A percentile compares a stretch with the other conserved stretches of the same genome.
phyloP scores from a whole-genome alignment of 495 filamentous ascomycete species.

The Tuber calosporum region DNA sequence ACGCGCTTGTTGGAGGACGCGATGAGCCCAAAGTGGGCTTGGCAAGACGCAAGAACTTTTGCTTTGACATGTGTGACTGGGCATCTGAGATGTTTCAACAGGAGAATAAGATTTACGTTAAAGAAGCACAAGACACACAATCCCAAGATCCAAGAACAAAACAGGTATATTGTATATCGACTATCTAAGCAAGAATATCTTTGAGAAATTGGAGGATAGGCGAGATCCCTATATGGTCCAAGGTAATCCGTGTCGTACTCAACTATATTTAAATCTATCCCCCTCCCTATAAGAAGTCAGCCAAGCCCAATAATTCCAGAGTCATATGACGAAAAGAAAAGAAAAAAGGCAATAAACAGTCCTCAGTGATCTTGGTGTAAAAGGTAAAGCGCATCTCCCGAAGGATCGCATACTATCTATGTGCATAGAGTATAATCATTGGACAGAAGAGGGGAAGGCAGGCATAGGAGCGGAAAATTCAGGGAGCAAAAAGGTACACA shows the following conservation, averaged over 20 bases:
- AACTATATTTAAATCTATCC: background rate
- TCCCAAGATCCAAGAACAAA: background rate
- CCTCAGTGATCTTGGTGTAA: slow-evolving; percentile 86
- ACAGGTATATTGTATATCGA: background rate
- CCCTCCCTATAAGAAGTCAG: background rate
- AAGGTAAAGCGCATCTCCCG: slow-evolving; percentile 55
- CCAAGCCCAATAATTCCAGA: background rate
- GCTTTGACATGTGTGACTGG: background rate
- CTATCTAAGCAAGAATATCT: background rate
- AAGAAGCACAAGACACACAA: background rate
- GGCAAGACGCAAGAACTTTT: background rate
- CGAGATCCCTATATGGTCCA: background rate
- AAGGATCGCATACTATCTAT: slow-evolving; percentile 80
- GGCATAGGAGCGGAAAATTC: background rate
- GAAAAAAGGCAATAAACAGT: slow-evolving; percentile 10
- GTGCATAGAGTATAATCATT: slow-evolving; percentile 70
- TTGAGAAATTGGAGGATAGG: background rate
- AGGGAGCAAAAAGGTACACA: background rate
- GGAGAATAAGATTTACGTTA: background rate
- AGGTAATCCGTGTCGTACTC: background rate
- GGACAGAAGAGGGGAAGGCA: slow-evolving; percentile 43
- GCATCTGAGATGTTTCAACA: background rate
- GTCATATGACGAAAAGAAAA: background rate
- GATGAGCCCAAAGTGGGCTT: background rate
- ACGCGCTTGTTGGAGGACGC: background rate